A percentile compares a stretch with the other conserved stretches of the same genome.
Conservation (phyloP, 2,329 filamentous ascomycete genomes). For the Torrubiella hemipterigena region DNA sequence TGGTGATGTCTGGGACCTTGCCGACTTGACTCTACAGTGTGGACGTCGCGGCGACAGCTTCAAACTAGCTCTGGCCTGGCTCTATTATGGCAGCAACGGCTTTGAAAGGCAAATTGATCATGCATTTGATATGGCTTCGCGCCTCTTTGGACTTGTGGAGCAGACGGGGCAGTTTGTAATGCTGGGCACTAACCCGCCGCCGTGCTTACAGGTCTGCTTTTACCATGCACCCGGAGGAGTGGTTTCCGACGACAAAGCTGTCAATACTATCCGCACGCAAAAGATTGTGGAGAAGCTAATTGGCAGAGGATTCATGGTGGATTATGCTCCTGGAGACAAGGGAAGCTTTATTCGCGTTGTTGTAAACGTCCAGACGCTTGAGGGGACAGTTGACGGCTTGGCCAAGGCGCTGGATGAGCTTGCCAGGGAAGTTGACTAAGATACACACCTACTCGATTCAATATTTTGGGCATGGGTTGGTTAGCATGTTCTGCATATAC, state of each 20-base stretch:
- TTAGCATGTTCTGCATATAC: no score
- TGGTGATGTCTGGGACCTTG: constrained; percentile 70
- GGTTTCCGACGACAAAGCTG: constrained; percentile 26
- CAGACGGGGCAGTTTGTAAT: constrained; percentile 51
- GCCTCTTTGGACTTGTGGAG: constrained; percentile 52
- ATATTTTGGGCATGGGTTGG: no score
- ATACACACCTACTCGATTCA: no score
- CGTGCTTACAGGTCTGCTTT: constrained; percentile 91
- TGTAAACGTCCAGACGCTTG: constrained; percentile 43
- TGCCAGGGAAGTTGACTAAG: no score
- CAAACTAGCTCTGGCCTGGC: constrained; percentile 81
- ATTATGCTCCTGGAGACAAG: constrained; percentile 44
- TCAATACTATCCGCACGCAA: constrained; percentile 38
- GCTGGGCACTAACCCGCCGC: constrained; percentile 64
- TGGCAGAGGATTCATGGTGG: constrained; percentile 44
- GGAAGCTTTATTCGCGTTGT: constrained; percentile 50
- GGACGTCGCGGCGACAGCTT: constrained; percentile 75
- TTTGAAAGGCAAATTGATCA: constrained; percentile 59
- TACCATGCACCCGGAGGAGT: constrained; percentile 56
- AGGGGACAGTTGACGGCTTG: constrained; percentile 38
- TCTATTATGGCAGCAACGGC: constrained; percentile 71
- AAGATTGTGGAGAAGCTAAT: constrained; percentile 36
- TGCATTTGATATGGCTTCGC: constrained; percentile 59
- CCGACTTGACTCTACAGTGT: constrained; percentile 87
- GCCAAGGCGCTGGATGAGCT: constrained; percentile 40